Evolutionary conservation across 257 asterid species (phyloP), one percentile per base, ranked within the genome.

Genomic region (Solanum pennellii): DNA sequence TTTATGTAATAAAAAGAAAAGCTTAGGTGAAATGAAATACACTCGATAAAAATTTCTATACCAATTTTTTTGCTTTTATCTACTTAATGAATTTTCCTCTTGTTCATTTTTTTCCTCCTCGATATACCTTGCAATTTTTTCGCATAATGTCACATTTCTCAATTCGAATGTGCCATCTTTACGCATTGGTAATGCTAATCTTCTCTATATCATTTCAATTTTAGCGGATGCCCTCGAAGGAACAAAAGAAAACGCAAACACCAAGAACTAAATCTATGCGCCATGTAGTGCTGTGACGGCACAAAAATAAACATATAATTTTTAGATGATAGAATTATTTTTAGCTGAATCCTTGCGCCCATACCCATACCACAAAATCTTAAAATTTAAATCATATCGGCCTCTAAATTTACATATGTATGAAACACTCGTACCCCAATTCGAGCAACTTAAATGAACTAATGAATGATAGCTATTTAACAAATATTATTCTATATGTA

Each of bases 221-320:
- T 37, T 37, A 37, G 39, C 39, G 1, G 39, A 35, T 35, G 39
- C 5, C 1, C 39, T 37, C 39, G 39, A 6, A 5, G 39, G 39
- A 37, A 37, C 39, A 37, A 37, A 37, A 37, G 7, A 37, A 5
- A 35, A 35, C 1, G 7, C 39, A 35, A 6, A 37, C 7, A 2
- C 1, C 39, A 37, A 37, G 0, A 37, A 37, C 39, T 37, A 37
- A 5, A 37, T 37, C 7, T 5, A 1, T 37, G 7, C 7, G 39
- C 7, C 0, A 7, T 35, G 39, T 35, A 35, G 7, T 37, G 6
- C 6, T 37, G 2, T 37, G 1, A 37, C 7, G 0, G 0, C 7
- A 37, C 39, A 37, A 37, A 37, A 37, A 37, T 37, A 37, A 37
- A 37, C 39, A 37, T 37, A 5, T 37, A 37, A 37, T 37, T 18